These are phyloP conservation scores for Meira nashicola DNA, from an alignment of 1,284 basidiomycete genomes.

Conservation along the genomic window DNA sequence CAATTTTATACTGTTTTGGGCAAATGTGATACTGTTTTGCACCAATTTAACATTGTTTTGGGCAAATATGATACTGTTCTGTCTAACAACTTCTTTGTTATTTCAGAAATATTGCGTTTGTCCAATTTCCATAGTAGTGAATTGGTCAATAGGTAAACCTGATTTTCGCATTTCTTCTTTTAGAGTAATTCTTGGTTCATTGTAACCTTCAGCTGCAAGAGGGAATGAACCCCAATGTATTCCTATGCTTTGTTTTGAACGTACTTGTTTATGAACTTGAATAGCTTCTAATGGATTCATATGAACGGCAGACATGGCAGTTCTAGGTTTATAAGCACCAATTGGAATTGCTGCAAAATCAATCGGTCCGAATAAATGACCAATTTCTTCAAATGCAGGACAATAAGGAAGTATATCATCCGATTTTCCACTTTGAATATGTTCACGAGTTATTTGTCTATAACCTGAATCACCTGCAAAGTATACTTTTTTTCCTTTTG, in stretches of 20 bases:
- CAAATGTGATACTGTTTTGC: no score
- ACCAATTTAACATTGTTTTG: no score
- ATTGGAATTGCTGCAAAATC: constrained; percentile 38
- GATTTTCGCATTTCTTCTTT: constrained; percentile 21
- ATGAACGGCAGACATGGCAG: constrained; percentile 34
- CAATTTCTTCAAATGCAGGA: constrained; percentile 42
- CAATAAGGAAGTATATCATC: constrained; percentile 30
- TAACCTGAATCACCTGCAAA: constrained; percentile 41
- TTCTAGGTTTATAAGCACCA: constrained; percentile 42
- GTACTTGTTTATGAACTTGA: constrained; percentile 29
- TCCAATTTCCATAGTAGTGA: constrained; percentile 27
- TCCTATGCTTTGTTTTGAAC: constrained; percentile 21
- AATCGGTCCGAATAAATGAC: constrained; percentile 36
- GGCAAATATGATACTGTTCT: no score
- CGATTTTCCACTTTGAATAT: constrained; percentile 16
- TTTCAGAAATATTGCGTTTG: constrained; percentile 17
- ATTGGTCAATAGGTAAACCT: constrained; percentile 23
- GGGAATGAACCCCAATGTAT: constrained; percentile 41
- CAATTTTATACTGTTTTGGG: no score
- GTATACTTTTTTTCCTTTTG: constrained; percentile 24
- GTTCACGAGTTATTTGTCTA: constrained; percentile 15
- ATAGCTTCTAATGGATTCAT: constrained; percentile 33
- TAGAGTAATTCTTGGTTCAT: constrained; percentile 31
- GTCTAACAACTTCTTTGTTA: not conserved
- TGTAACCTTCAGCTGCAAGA: constrained; percentile 36